phyloP scores from a whole-genome alignment of 345 rosid genomes.

The Cochlearia excelsa region DNA sequence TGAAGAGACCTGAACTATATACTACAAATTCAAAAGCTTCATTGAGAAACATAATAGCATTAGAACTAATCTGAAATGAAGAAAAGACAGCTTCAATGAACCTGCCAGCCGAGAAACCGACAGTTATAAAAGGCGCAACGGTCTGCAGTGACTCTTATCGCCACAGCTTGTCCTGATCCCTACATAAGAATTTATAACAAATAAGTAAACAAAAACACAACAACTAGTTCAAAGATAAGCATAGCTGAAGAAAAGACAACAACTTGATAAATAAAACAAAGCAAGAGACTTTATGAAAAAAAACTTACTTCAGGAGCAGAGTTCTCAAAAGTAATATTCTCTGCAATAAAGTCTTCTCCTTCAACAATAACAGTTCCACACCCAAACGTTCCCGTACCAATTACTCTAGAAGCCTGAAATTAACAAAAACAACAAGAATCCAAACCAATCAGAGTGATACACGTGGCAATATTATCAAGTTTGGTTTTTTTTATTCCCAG shows the following conservation, averaged over 20 bases:
- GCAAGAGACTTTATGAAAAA: conserved; percentile 2
- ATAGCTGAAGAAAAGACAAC: background rate
- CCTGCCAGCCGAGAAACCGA: conserved; percentile 99
- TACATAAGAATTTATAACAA: conserved; percentile 9
- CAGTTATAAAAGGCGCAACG: conserved; percentile 94
- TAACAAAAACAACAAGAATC: background rate
- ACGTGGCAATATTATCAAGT: background rate
- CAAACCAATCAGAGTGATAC: conserved; percentile 10
- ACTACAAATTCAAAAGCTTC: no score
- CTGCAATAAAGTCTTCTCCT: conserved; percentile 95
- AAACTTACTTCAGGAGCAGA: conserved; percentile 69
- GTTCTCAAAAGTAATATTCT: conserved; percentile 94
- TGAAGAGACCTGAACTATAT: background rate
- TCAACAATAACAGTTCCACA: conserved; percentile 89
- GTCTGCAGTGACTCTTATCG: conserved; percentile 88
- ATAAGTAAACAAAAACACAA: background rate
- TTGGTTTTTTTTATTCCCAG: background rate
- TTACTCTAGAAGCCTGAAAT: conserved; percentile 55
- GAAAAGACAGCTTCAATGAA: conserved; percentile 19
- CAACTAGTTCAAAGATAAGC: background rate
- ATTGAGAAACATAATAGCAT: background rate
- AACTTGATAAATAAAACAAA: background rate
- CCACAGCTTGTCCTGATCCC: conserved; percentile 99
- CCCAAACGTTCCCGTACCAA: conserved; percentile 91
- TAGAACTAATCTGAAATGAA: background rate